These are phyloP conservation scores for Lentinula raphanica DNA, from an alignment of 768 basidiomycete genomes.

Conservation along the genomic window DNA sequence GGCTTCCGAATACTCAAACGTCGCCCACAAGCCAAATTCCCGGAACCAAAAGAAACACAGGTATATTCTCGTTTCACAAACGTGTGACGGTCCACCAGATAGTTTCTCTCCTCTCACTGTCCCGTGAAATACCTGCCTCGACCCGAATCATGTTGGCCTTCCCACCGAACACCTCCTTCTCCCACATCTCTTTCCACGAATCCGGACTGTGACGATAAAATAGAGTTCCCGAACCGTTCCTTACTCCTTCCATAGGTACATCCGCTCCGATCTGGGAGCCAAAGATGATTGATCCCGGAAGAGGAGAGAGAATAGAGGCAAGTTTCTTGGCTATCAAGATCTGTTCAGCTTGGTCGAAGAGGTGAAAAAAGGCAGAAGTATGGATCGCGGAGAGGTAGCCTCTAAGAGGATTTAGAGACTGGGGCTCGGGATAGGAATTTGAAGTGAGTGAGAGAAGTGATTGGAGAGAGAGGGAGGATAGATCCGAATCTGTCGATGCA, in stretches of 20 bases:
- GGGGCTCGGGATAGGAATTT: too few species aligned
- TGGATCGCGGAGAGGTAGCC: constrained; percentile 39
- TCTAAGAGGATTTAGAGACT: constrained; percentile 29
- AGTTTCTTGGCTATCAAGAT: constrained; percentile 26
- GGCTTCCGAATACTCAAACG: too few species aligned
- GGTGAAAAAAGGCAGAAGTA: constrained; percentile 38
- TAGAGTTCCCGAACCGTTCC: background rate
- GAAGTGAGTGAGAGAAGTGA: constrained; percentile 12
- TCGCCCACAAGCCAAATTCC: too few species aligned
- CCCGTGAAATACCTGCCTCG: background rate
- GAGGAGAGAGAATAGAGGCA: constrained; percentile 25
- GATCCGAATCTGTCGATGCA: too few species aligned
- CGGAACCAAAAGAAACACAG: too few species aligned
- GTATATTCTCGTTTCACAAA: background rate
- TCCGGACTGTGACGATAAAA: constrained; percentile 17
- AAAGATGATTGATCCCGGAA: constrained; percentile 31
- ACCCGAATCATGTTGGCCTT: background rate
- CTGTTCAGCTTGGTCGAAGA: constrained; percentile 32
- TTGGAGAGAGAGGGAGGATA: constrained; percentile 13
- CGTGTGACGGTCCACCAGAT: background rate
- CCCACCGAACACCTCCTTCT: background rate
- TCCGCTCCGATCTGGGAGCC: constrained; percentile 22
- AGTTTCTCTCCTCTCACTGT: background rate
- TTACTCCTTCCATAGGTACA: constrained; percentile 14
- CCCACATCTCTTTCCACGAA: constrained; percentile 17